A percentile compares a stretch with the other conserved stretches of the same genome.
phyloP scores from a whole-genome alignment of 257 asterid species.

The Nyctanthes arbortristis region DNA sequence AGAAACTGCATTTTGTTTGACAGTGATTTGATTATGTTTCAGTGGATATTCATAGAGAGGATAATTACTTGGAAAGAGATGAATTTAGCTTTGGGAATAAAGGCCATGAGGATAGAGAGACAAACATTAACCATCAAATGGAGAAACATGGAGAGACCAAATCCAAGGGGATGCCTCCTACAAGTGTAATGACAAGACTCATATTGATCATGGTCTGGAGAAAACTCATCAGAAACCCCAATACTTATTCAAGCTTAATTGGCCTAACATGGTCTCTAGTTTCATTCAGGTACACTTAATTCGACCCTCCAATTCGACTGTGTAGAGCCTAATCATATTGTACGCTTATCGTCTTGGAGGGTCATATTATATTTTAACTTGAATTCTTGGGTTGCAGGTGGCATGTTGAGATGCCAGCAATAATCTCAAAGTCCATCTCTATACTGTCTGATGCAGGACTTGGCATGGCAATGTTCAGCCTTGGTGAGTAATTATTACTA shows the following conservation, averaged over 20 bases:
- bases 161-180: conserved; percentile 62
- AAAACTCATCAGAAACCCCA: conserved; percentile 70
- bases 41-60: conserved; percentile 32
- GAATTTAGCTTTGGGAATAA: conserved; percentile 33
- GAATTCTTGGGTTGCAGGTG: conserved; percentile 36
- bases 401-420: conserved; percentile 72
- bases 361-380: neutral
- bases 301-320: neutral
- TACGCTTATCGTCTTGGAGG: neutral
- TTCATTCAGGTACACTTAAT: conserved; percentile 49
- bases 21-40: neutral
- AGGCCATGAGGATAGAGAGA: conserved; percentile 24
- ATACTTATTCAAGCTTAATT: conserved; percentile 68
- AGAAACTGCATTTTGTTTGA: neutral
- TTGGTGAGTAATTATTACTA: conserved; percentile 37
- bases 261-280: conserved; percentile 64
- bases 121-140: conserved; percentile 30
- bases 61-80: conserved; percentile 32
- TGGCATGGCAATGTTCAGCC: conserved; percentile 83
- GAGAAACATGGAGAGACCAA: conserved; percentile 43
- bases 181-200: conserved; percentile 74
- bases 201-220: conserved; percentile 77
- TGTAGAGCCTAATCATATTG: neutral
- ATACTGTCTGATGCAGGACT: conserved; percentile 76
- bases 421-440: conserved; percentile 59